phyloP scores from a whole-genome alignment of 75 land plant genomes.

The Pseudotsuga menziesii region DNA sequence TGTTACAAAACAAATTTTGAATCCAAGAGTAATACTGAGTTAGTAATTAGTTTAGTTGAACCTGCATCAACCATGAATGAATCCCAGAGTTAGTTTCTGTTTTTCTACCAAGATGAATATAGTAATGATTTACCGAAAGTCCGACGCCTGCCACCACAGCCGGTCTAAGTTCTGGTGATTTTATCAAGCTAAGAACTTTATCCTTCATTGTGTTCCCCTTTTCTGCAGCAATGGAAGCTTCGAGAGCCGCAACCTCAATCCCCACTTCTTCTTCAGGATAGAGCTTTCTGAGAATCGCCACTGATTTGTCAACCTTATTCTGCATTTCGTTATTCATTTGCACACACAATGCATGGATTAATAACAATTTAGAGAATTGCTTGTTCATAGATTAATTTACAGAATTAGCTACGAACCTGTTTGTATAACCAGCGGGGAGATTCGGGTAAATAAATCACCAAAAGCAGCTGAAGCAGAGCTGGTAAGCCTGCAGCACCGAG shows the following conservation, averaged over 20 bases:
- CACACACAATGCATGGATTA: neutral
- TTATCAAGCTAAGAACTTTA: neutral
- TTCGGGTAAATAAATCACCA: constrained; percentile 70
- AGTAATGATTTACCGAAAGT: constrained; percentile 4
- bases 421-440: constrained; percentile 82
- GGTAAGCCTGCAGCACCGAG: constrained; percentile 76
- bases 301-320: constrained; percentile 23
- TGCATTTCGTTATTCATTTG: neutral
- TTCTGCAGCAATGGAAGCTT: constrained; percentile 22
- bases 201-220: neutral
- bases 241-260: constrained; percentile 19
- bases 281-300: constrained; percentile 14
- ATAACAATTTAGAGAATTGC: too few species aligned
- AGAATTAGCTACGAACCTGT: constrained; percentile 22
- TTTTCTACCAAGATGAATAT: too few species aligned
- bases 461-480: constrained; percentile 54
- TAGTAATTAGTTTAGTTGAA: too few species aligned
- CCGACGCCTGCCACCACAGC: constrained; percentile 15
- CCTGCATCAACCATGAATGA: too few species aligned
- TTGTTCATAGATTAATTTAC: neutral
- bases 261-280: constrained; percentile 25
- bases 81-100: too few species aligned
- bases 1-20: too few species aligned
- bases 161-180: constrained; percentile 12
- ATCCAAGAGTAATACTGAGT: too few species aligned